Conservation (phyloP, 2,329 filamentous ascomycete genomes). For the Gnomoniopsis sp. region DNA sequence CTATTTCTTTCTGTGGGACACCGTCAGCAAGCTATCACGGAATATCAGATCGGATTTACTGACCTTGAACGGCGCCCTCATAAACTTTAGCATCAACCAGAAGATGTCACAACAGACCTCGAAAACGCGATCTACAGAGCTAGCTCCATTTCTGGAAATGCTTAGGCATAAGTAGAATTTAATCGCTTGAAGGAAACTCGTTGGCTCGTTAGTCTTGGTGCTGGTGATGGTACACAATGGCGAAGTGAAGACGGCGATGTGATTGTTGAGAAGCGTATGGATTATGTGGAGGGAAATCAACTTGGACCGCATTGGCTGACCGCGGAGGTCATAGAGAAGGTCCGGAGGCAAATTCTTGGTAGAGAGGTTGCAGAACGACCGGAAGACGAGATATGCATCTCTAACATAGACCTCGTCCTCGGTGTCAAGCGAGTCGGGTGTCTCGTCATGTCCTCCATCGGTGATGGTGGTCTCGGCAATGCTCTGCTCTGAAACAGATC, state of each 20-base stretch:
- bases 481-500: constrained; percentile 52
- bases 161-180: constrained; percentile 97
- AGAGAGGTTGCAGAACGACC: constrained; percentile 95
- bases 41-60: constrained; percentile 23
- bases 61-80: constrained; percentile 91
- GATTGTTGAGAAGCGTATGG: constrained; percentile 91
- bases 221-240: constrained; percentile 89
- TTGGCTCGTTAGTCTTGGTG: constrained; percentile 83
- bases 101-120: constrained; percentile 97
- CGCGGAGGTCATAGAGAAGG: constrained; percentile 87
- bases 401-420: constrained; percentile 97
- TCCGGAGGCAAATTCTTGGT: constrained; percentile 88
- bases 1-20: constrained; percentile 77
- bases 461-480: constrained; percentile 29
- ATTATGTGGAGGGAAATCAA: constrained; percentile 93
- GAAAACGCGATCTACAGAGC: constrained; percentile 86
- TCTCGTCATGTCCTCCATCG: constrained; percentile 54
- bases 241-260: constrained; percentile 85
- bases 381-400: constrained; percentile 94
- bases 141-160: constrained; percentile 91
- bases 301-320: constrained; percentile 96
- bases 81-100: constrained; percentile 92
- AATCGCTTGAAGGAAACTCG: constrained; percentile 87
- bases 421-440: constrained; percentile 57
- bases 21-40: not conserved